These are phyloP conservation scores for Epichloe aotearoae DNA, from an alignment of 2,329 filamentous ascomycete genomes.

Conservation along the genomic window DNA sequence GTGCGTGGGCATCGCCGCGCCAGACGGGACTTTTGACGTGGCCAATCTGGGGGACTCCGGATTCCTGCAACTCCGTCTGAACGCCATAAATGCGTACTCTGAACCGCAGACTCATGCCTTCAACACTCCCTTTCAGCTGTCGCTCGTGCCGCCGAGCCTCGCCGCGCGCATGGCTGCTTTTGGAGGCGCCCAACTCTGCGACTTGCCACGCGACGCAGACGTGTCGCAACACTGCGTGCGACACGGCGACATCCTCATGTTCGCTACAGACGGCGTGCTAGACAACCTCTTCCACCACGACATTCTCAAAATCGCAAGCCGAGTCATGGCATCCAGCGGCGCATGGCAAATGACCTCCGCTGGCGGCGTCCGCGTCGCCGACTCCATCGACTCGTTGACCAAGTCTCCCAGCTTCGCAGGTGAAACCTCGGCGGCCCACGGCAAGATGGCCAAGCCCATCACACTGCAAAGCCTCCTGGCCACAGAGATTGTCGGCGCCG, in stretches of 20 bases:
- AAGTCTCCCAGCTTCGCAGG: constrained; percentile 14
- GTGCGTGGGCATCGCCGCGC: constrained; percentile 65
- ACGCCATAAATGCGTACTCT: constrained; percentile 72
- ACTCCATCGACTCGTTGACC: constrained; percentile 38
- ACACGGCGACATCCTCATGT: constrained; percentile 86
- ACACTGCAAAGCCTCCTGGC: constrained; percentile 71
- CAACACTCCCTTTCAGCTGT: constrained; percentile 93
- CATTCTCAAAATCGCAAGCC: constrained; percentile 65
- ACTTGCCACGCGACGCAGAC: constrained; percentile 73
- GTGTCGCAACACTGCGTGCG: constrained; percentile 63
- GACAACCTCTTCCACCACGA: constrained; percentile 92
- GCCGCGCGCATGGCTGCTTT: constrained; percentile 70
- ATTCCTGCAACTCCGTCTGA: constrained; percentile 74
- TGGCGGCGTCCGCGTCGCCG: constrained; percentile 48
- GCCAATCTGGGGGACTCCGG: constrained; percentile 91
- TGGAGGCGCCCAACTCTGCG: constrained; percentile 67
- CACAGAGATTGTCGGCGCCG: constrained; percentile 63
- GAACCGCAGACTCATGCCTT: constrained; percentile 89
- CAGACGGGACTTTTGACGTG: constrained; percentile 65
- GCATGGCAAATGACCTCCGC: constrained; percentile 57
- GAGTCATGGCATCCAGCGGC: constrained; percentile 57
- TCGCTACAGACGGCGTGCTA: constrained; percentile 91
- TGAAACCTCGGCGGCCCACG: constrained; percentile 1
- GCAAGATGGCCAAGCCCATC: constrained; percentile 15
- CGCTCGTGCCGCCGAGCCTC: constrained; percentile 70